Conservation (phyloP, 106 monocot species). For the Acorus gramineus region DNA sequence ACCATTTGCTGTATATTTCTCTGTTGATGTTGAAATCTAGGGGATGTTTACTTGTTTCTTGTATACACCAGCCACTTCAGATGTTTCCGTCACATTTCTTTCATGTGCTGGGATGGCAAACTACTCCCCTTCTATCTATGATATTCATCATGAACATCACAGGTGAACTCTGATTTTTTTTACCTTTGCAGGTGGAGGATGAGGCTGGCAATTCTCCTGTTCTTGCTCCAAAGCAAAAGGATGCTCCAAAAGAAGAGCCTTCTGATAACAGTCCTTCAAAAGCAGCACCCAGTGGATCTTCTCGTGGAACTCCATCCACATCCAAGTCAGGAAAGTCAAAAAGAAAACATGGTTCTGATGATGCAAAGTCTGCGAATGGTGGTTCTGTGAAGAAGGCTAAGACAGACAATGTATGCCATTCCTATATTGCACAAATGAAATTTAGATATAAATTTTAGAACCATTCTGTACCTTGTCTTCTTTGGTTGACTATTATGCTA, state of each 20-base stretch:
- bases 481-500: not conserved
- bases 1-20: no score
- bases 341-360: conserved; percentile 69
- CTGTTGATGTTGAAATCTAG: no score
- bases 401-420: conserved; percentile 31
- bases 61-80: no score
- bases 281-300: conserved; percentile 32
- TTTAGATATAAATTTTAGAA: not conserved
- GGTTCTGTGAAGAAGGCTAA: conserved; percentile 65
- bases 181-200: conserved; percentile 56
- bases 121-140: not conserved
- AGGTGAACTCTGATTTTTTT: conserved; percentile 1
- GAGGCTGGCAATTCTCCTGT: conserved; percentile 65
- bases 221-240: conserved; percentile 85
- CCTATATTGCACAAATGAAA: not conserved
- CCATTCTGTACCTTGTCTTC: not conserved
- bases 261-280: conserved; percentile 62
- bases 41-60: no score
- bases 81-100: no score
- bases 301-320: conserved; percentile 46
- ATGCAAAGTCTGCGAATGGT: conserved; percentile 30
- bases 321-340: conserved; percentile 80
- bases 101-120: no score
- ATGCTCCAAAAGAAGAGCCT: conserved; percentile 66
- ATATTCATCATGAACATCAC: not conserved